Evolutionary conservation across 208 protist species (phyloP).

Genomic region (Spironucleus salmonicida): DNA sequence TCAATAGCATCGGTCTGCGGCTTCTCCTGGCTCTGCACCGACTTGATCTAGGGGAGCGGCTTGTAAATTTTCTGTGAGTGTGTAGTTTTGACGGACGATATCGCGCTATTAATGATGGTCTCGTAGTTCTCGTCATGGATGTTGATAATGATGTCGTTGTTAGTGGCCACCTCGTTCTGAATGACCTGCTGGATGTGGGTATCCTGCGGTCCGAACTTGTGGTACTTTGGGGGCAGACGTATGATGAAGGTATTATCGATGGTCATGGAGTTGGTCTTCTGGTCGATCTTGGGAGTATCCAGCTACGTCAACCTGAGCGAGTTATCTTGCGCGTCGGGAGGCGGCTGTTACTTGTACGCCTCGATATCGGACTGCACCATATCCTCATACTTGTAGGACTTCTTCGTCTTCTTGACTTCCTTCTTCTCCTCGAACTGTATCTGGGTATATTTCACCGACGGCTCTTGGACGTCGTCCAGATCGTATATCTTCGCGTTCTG

Average conservation of each 20-base stretch:
- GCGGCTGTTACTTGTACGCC: not conserved
- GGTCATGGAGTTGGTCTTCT: too few relatives aligned
- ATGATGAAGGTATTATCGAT: not conserved
- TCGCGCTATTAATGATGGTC: not conserved
- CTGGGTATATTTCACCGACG: not conserved
- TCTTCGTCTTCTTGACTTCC: not conserved
- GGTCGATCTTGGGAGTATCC: too few relatives aligned
- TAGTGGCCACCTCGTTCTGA: not conserved
- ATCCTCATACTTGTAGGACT: not conserved
- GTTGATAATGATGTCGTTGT: not conserved
- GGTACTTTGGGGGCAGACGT: not conserved
- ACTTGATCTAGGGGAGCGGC: not conserved
- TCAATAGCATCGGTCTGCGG: constrained; percentile 6
- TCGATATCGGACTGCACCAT: not conserved
- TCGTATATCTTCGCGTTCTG: not conserved
- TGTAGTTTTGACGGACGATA: not conserved
- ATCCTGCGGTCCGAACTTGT: not conserved
- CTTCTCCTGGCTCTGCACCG: not conserved
- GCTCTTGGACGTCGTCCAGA: not conserved
- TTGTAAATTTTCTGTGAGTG: not conserved
- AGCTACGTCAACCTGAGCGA: too few relatives aligned
- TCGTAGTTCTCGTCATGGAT: not conserved
- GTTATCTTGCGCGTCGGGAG: not conserved
- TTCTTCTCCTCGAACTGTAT: not conserved
- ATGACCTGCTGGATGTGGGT: not conserved